Base-by-base conservation (phyloP, 768 basidiomycete species). In the Suillus subaureus region DNA sequence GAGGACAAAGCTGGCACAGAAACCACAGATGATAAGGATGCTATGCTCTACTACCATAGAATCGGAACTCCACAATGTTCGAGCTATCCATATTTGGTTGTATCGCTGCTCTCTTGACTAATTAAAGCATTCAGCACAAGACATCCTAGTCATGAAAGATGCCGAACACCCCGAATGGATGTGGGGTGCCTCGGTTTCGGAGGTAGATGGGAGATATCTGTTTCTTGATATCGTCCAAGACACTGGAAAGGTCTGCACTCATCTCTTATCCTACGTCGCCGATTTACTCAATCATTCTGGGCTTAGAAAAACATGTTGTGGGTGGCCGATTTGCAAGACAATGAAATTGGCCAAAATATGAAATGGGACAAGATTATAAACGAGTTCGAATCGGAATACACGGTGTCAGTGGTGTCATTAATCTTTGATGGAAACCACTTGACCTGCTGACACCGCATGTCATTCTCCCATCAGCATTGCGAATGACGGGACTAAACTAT, bases 31-130 rank as follows among this genome's bases (percentile, higher is more conserved):
- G 91, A 92, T 76, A 74, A 82, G 68, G 83, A 92, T 69, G 90
- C 91, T 0, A 88, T 85, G 87, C 73, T 95, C 26, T 92, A 86
- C 73, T 94, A 92, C 75, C 93, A 94, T 72, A 81, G 79, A 49
- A 69, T 94, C 56, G 89, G 90, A 56, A 92, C 93, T 11, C 71
- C 82, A 11, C 93, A 94, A 75, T 82, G 89, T 88, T 77, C 65
- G 80, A 74, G 64, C 37, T 43, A 65, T 61, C 51, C 55, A 40
- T 43, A 31, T 66, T 54, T 61, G 64, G 45, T 54, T 35, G 37
- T 37, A 8, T 52, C n/a, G 33, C 63, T 68, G 26, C 18, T 37
- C 37, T 60, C 28, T 60, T 65, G 64, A 60, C 64, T 45, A 64
- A 45, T 65, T 37, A 63, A 35, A 47, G 2, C 63, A 60, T 45